Base-by-base conservation (phyloP, 2,329 filamentous ascomycete species). In the Neurospora crassa region DNA sequence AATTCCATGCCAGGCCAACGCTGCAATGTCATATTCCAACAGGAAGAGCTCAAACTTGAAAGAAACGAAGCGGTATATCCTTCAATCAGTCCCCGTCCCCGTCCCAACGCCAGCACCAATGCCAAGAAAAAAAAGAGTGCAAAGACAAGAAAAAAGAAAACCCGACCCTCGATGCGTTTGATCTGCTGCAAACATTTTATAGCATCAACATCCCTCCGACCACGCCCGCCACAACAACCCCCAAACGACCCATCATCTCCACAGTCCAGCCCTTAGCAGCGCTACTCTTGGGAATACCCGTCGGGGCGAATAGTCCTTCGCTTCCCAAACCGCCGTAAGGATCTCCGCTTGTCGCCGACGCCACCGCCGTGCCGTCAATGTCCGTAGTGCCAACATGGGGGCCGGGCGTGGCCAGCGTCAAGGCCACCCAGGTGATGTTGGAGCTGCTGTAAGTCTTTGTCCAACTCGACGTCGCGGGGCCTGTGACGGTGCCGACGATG, bases 391-490 rank as follows among this genome's bases (percentile, higher is more conserved):
- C 73, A 4, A 79, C 79, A 41, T 78, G 72, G 14, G 79, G 75
- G 29, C 82, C 82, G 12, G 78, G 74, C 3, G 80, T 80, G 2
- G 81, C 78, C 74, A 86, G 78, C 2, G 84, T 85, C 72, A 86
- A 74, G 37, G 80, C 77, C 7, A 80, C 84, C 83, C 83, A 86
- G 24, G 77, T 76, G n/a, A 85, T 80, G 3, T 82, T 78, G 5
- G 78, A 76, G 14, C 80, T 82, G 8, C 80, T 77, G 41, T 84
- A 81, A 6, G 83, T 85, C 45, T 80, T 83, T 0, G 81, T 84
- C 83, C 84, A 85, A 16, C 78, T 79, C 12, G 81, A 79, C 72
- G 84, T 79, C 1, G 83, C 83, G 53, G 83, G 82, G 0, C 84
- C 83, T 1, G 80, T 81, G 69, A 81, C 70, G 10, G 78, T 76